Base-by-base conservation (phyloP, 345 rosid genomes). In the Nephelium lappaceum region DNA sequence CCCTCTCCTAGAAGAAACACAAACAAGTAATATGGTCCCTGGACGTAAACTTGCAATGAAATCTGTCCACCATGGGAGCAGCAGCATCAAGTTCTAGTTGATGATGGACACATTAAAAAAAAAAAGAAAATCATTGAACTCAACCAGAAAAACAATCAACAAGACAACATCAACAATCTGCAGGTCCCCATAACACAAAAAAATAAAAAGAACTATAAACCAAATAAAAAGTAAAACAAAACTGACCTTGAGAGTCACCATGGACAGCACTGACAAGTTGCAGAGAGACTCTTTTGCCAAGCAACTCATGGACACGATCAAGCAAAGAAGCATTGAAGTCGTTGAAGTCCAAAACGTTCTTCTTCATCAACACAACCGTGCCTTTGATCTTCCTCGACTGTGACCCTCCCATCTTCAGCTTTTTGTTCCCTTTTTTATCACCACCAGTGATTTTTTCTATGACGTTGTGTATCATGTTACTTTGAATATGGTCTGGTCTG, bases 341-440 rank as follows among this genome's bases (percentile, higher is more conserved):
- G 73, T 86, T 95, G 86, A 93, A 89, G 78, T 91, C 98, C 82
- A 95, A 79, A 64, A 91, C 96, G 77, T 92, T 92, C 82, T 95
- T 93, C 85, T 89, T 95, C 96, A 92, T 95, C 88, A 95, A 81
- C 69, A 92, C 91, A 57, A 89, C 97, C 16, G 81, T 91, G 8
- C 98, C 98, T 67, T 60, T 85, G 73, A 93, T 87, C 82, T 85
- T 89, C 78, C 67, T 78, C 15, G 49, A n/a, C 21, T 21, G 25
- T 4, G 24, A n/a, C 27, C 64, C 64, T n/a, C 24, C 64, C 64
- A 60, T 60, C 36, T 31, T 31, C 36, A 31, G 11, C 39, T 42
- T 62, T 15, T 74, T 45, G 11, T 31, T 14, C n/a, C 27, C 60
- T 9, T 18, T 49, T 8, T 19, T 10, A 11, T 45, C 69, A 16